Conservation (phyloP, 2,329 filamentous ascomycete genomes). For the Hymenoscyphus scutula region DNA sequence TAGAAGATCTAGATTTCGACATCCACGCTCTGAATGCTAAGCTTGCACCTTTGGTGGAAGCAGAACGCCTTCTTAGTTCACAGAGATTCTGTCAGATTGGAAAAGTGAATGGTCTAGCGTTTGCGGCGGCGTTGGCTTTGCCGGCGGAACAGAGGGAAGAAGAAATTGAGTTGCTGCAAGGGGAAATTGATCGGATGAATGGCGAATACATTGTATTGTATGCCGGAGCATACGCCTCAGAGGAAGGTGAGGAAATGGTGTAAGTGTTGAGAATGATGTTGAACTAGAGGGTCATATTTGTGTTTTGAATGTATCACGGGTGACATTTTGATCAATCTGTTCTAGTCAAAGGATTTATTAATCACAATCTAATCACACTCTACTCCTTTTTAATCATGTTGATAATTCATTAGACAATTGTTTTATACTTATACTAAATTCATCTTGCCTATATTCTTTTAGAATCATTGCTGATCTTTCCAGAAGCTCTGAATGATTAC, state of each 20-base stretch:
- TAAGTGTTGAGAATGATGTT: not conserved
- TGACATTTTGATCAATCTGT: no score
- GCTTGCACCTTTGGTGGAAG: not conserved
- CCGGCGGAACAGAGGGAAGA: not conserved
- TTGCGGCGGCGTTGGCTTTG: not conserved
- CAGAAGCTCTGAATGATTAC: no score
- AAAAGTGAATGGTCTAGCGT: not conserved
- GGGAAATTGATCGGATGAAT: not conserved
- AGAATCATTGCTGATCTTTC: no score
- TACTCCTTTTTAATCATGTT: no score
- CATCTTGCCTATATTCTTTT: no score
- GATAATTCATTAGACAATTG: no score
- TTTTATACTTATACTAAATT: no score
- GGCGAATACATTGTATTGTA: not conserved
- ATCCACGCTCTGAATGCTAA: not conserved
- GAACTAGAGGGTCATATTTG: not conserved
- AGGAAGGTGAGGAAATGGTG: not conserved
- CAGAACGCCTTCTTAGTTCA: not conserved
- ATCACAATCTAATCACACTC: no score
- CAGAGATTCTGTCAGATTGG: not conserved
- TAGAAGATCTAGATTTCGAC: not conserved
- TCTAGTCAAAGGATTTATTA: no score
- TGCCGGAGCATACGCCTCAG: no score
- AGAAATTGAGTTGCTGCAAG: not conserved
- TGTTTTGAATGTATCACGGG: no score